These are phyloP conservation scores for Blastocystis sp. DNA, from an alignment of 352 stramenopile genomes.

Conservation along the genomic window DNA sequence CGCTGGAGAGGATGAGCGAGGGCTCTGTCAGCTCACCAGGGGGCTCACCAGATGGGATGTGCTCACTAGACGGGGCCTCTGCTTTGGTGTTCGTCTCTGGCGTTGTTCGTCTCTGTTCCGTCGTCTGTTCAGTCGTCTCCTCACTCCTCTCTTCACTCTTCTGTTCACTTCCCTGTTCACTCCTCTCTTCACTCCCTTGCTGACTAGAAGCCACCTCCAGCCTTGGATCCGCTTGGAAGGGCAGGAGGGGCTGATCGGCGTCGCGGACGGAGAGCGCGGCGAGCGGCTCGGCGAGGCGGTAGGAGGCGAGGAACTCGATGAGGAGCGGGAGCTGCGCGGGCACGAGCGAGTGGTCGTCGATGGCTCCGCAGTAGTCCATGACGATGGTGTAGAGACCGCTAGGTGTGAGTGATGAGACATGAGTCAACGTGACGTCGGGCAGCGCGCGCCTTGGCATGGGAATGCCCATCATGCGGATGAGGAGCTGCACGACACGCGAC, in stretches of 20 bases:
- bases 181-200: too few species aligned
- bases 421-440: background rate
- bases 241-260: too few species aligned
- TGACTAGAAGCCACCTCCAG: too few species aligned
- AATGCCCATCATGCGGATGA: conserved; percentile 1
- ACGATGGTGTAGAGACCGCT: conserved; percentile 39
- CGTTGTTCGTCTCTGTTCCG: conserved; percentile 78
- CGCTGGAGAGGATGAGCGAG: conserved; percentile 85
- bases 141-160: too few species aligned
- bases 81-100: conserved; percentile 75
- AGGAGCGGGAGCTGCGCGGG: conserved; percentile 49
- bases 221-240: too few species aligned
- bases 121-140: too few species aligned
- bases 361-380: conserved; percentile 1
- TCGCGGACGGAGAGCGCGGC: background rate
- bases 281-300: background rate
- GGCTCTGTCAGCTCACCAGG: conserved; percentile 79
- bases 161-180: too few species aligned
- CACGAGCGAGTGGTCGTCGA: conserved; percentile 28
- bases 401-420: background rate
- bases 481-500: conserved; percentile 50
- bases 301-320: conserved; percentile 42
- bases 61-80: conserved; percentile 85
- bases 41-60: conserved; percentile 75
- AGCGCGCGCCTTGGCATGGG: background rate